A percentile compares a stretch with the other conserved stretches of the same genome.
Evolutionary conservation across 2,329 filamentous ascomycete genomes (phyloP).

Genomic region (Tolypocladium capitatum): DNA sequence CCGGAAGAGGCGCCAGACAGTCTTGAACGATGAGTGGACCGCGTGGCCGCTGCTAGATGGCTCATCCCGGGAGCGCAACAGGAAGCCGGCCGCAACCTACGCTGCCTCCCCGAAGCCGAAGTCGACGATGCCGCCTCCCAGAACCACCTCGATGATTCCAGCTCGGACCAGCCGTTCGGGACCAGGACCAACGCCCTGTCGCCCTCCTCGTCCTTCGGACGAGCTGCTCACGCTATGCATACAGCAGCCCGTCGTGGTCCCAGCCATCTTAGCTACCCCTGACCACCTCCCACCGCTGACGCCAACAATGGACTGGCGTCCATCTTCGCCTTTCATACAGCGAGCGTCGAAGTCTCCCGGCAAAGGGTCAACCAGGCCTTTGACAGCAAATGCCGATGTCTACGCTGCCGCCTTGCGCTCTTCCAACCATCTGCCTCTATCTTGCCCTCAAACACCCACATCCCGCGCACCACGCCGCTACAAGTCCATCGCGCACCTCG

Average conservation of each 20-base stretch:
- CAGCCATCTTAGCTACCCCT: not conserved
- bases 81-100: constrained; percentile 2
- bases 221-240: constrained; percentile 11
- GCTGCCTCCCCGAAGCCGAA: constrained; percentile 11
- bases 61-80: constrained; percentile 3
- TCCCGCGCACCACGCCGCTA: constrained; percentile 10
- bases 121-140: constrained; percentile 5
- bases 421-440: constrained; percentile 9
- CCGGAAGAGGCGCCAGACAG: constrained; percentile 13
- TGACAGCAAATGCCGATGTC: constrained; percentile 4
- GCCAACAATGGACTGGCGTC: not conserved
- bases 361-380: not conserved
- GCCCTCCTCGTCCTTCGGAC: constrained; percentile 17
- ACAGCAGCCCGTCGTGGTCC: not conserved
- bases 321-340: constrained; percentile 1
- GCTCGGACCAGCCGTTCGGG: not conserved
- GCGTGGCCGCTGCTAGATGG: constrained; percentile 14
- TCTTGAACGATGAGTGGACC: constrained; percentile 6
- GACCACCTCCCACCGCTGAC: not conserved
- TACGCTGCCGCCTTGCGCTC: constrained; percentile 11
- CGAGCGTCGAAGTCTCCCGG: constrained; percentile 1
- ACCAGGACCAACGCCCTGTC: constrained; percentile 10
- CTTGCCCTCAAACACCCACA: constrained; percentile 5
- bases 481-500: constrained; percentile 12
- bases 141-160: not conserved